phyloP scores from a whole-genome alignment of 257 asterid genomes.

The Cordia subcordata region DNA sequence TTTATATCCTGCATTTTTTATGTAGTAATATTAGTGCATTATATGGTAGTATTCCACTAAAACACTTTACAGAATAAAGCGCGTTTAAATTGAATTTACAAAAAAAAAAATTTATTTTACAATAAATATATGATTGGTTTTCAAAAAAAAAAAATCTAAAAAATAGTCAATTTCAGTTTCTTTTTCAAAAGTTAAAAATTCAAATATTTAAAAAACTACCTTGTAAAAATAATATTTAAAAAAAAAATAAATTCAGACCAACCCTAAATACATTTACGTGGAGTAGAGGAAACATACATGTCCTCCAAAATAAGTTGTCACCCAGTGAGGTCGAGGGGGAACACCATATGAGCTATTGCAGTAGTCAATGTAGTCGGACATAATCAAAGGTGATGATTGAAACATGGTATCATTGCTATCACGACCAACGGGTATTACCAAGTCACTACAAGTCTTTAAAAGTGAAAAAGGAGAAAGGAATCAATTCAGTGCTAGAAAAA shows the following conservation, averaged over 20 bases:
- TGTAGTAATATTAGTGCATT: background rate
- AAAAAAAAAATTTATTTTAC: too few species aligned
- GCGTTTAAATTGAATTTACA: too few species aligned
- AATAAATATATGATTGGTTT: too few species aligned
- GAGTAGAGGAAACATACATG: slow-evolving; percentile 23
- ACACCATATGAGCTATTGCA: slow-evolving; percentile 27
- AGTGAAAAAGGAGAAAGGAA: background rate
- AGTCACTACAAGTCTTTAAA: slow-evolving; percentile 35
- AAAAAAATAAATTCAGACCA: too few species aligned
- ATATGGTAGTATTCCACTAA: background rate
- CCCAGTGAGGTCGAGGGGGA: slow-evolving; percentile 40
- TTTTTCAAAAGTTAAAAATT: too few species aligned
- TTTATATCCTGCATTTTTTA: slow-evolving; percentile 33
- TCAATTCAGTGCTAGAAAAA: too few species aligned
- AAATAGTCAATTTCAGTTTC: too few species aligned
- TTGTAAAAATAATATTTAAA: too few species aligned
- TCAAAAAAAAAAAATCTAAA: too few species aligned
- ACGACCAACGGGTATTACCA: slow-evolving; percentile 35
- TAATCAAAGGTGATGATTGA: slow-evolving; percentile 22
- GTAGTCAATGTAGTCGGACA: slow-evolving; percentile 1
- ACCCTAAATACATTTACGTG: too few species aligned
- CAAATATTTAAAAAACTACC: too few species aligned
- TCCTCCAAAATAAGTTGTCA: slow-evolving; percentile 44
- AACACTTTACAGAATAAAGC: too few species aligned
- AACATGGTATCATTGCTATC: slow-evolving; percentile 33